Evolutionary conservation across 257 asterid species (phyloP).

Genomic region (Solanum bulbocastanum): DNA sequence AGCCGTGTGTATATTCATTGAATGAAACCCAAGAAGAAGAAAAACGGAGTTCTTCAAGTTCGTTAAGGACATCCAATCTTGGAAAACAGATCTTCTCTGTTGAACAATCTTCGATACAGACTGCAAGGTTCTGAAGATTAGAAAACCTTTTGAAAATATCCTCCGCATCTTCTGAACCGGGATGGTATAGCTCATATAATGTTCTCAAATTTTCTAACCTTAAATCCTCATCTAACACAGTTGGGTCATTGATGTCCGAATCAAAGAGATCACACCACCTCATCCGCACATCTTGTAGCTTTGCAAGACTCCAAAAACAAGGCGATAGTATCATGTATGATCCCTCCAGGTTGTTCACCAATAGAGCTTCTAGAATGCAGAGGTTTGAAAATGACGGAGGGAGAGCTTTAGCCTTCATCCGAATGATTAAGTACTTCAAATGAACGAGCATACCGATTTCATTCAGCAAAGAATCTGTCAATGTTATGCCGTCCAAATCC

Average conservation of each 20-base stretch:
- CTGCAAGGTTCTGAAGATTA: neutral
- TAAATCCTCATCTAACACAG: neutral
- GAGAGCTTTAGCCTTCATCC: neutral
- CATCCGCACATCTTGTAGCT: neutral
- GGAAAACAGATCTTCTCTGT: neutral
- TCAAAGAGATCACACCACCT: no score
- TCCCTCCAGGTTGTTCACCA: neutral
- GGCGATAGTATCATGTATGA: neutral
- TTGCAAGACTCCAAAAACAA: neutral
- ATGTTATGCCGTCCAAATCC: no score
- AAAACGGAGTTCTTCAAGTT: neutral
- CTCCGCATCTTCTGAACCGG: no score
- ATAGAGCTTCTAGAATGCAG: neutral
- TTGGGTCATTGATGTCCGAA: neutral
- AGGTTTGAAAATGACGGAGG: neutral
- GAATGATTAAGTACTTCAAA: neutral
- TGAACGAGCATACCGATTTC: neutral
- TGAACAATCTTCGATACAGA: neutral
- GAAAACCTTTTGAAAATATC: neutral
- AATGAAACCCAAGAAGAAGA: neutral
- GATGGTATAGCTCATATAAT: neutral
- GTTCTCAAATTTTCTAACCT: neutral
- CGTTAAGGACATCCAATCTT: neutral
- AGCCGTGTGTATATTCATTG: neutral
- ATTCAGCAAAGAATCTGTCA: no score